Conservation (phyloP, 805 yeast genomes). For the Pichia eremophila region DNA sequence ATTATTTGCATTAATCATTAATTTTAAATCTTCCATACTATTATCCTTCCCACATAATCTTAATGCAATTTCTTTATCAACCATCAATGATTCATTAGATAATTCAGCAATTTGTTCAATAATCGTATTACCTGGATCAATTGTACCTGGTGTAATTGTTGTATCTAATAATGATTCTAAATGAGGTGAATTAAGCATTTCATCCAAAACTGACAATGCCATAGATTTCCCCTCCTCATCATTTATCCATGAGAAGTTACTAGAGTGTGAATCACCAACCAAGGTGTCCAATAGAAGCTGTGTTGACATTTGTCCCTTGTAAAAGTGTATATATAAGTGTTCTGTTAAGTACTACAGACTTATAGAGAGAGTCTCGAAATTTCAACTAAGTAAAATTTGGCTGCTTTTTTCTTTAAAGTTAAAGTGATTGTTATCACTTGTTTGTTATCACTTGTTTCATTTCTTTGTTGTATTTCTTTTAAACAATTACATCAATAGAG, state of each 20-base stretch:
- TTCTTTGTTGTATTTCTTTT: not conserved
- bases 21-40: constrained; percentile 26
- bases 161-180: constrained; percentile 26
- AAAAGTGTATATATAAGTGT: no score
- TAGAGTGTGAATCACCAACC: constrained; percentile 21
- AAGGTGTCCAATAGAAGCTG: constrained; percentile 30
- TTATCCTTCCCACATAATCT: not conserved
- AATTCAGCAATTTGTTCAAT: constrained; percentile 64
- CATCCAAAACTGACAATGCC: constrained; percentile 27
- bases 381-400: not conserved
- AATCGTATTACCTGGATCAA: not conserved
- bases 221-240: constrained; percentile 27
- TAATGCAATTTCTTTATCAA: constrained; percentile 1
- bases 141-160: constrained; percentile 12
- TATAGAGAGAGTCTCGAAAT: not conserved
- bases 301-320: not conserved
- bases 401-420: not conserved
- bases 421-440: not conserved
- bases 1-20: constrained; percentile 28
- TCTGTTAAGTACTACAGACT: no score
- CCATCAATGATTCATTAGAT: constrained; percentile 19
- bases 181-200: constrained; percentile 35
- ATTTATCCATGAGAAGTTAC: constrained; percentile 16
- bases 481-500: no score
- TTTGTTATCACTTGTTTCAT: not conserved